Base-by-base conservation (phyloP, 2,329 filamentous ascomycete genomes). In the Monilinia laxa region DNA sequence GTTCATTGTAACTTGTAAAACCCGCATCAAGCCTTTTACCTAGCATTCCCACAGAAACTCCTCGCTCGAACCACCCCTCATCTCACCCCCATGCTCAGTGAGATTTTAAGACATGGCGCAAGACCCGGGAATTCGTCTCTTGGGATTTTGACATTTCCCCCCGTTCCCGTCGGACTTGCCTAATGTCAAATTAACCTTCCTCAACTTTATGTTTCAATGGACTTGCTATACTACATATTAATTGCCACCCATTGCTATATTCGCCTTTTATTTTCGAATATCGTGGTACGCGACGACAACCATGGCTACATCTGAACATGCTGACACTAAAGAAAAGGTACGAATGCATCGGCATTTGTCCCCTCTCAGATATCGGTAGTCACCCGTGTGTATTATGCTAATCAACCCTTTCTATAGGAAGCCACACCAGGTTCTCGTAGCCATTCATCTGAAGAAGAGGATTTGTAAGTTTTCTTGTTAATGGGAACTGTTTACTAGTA, bases 31-130 rank as follows among this genome's bases (percentile, higher is more conserved):
- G 31, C 23, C 51, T 35, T 47, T 57, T 35, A 35, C 31, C 31
- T 64, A 31, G 40, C 40, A 35, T 57, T 58, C 18, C 62, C 42
- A 58, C 53, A 64, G 40, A 25, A 28, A 20, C n/a, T 25, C 53
- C 52, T 42, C 52, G 59, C 54, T 55, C 40, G 45, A 60, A n/a
- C 45, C 31, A 35, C 31, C 7, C 45, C 31, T 42, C 58, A 59
- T 59, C 52, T 20, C 42, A 40, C 53, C 18, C 47, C 63, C 56
- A 20, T 52, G 42, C 31, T 52, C 35, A 52, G 55, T 65, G 42
- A 62, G 64, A 65, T 65, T 65, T 60, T 53, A 62, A 65, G 55
- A 62, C 64, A 65, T 59, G 64, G 47, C 55, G 31, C 54, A 65
- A 28, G 56, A 65, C 62, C 62, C 62, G 62, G 42, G 53, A 59